Conservation (phyloP, 192 early-diverging fungal species). For the Linnemannia elongata region DNA sequence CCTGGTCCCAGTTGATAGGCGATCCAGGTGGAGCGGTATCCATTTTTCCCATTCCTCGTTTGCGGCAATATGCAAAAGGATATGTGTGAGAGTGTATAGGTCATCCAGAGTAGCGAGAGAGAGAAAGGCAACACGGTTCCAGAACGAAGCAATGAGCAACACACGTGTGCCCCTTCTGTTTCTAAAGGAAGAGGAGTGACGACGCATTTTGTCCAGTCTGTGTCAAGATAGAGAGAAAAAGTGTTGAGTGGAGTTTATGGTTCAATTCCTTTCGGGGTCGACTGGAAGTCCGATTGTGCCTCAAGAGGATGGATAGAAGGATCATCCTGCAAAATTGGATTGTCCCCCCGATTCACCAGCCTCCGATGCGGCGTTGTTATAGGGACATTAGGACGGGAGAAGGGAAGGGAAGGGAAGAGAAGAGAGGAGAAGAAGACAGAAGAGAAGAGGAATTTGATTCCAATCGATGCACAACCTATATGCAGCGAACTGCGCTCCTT, state of each 20-base stretch:
- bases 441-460: not conserved
- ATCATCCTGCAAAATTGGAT: not conserved
- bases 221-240: too few species aligned
- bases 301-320: not conserved
- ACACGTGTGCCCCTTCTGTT: not conserved
- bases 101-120: not conserved
- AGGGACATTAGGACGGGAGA: not conserved
- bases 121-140: not conserved
- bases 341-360: too few species aligned
- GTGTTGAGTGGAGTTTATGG: too few species aligned
- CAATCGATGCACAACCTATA: not conserved
- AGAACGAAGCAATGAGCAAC: not conserved
- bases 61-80: not conserved
- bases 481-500: not conserved
- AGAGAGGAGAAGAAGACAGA: too few species aligned
- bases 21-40: not conserved
- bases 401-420: not conserved
- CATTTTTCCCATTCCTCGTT: too few species aligned
- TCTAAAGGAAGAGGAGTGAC: too few species aligned
- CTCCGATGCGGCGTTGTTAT: not conserved
- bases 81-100: not conserved
- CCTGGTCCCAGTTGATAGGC: not conserved
- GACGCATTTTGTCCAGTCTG: too few species aligned
- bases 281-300: too few species aligned
- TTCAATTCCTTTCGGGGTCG: too few species aligned